Evolutionary conservation across 139 green algal species (phyloP), one percentile per base, ranked within the genome.

Genomic region (Yamagishiella unicocca): DNA sequence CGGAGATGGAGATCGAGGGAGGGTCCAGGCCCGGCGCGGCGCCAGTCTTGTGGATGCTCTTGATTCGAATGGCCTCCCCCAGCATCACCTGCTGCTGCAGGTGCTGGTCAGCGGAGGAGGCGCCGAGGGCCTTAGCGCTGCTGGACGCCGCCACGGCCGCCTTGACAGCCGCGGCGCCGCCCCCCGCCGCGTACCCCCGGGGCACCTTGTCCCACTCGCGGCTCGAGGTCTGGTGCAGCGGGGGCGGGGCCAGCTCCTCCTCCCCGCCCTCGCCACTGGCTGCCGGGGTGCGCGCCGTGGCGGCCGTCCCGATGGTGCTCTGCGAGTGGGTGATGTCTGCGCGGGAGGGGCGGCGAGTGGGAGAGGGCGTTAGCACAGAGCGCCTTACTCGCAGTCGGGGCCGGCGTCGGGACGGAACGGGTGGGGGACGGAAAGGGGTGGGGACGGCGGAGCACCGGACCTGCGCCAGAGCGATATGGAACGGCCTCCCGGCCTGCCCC

Each of bases 141-240:
- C 58, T 62, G 72, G 24, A 64, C 10, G 54, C 42, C 6, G 53
- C 75, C 24, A 35, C 54, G 4, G 76, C 76, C 25, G 76, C 77
- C 27, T 73, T 73, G 29, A 75, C 79, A n/a, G 79, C 79, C 2
- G 79, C 79, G 17, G 79, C 79, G 58, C 79, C 79, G 40, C 79
- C 61, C 17, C 79, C 79, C 1, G 50, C 50, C 22, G 79, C 38
- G n/a, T 85, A 38, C 10, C 54, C 68, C 33, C 21, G 9, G 10
- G 21, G 68, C 33, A 35, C 22, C 71, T 79, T 79, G 8, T 61
- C 74, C 46, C 74, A 37, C 1, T 82, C 74, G 31, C 74, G 74
- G 31, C 50, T 82, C 2, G 74, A 12, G 31, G 46, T 21, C 1
- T 22, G 14, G 43, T 62, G 31, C 24, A 81, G 42, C 27, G 72